phyloP scores from a whole-genome alignment of 306 rosid genomes.

The Sesbania bispinosa region DNA sequence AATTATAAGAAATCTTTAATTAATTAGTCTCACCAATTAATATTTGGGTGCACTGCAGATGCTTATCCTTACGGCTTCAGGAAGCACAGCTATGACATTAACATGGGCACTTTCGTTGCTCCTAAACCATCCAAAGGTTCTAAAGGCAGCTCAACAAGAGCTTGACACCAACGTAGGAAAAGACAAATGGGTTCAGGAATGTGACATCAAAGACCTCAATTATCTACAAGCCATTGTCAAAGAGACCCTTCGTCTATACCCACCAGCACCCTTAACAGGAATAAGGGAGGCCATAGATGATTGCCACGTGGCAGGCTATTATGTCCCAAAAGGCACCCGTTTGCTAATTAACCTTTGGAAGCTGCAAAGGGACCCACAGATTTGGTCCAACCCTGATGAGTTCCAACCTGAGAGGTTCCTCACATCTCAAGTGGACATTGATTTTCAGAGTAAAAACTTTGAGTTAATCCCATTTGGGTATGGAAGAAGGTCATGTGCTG shows the following conservation, averaged over 20 bases:
- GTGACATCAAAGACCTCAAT: conserved; percentile 26
- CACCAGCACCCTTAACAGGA: conserved; percentile 51
- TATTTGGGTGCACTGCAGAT: conserved; percentile 12
- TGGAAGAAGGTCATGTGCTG: conserved; percentile 49
- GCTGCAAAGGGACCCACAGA: conserved; percentile 34
- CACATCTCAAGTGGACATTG: not conserved
- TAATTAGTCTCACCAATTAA: not conserved
- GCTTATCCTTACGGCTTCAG: conserved; percentile 34
- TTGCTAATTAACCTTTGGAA: conserved; percentile 40
- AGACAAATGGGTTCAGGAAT: conserved; percentile 43
- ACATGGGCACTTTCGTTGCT: conserved; percentile 44
- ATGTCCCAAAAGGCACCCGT: conserved; percentile 37
- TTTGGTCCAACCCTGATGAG: conserved; percentile 39
- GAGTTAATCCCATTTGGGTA: conserved; percentile 36
- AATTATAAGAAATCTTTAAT: not conserved
- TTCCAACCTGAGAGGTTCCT: conserved; percentile 44
- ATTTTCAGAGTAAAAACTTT: conserved; percentile 18
- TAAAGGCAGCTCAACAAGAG: conserved; percentile 28
- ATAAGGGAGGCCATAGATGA: conserved; percentile 37
- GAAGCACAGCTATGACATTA: conserved; percentile 44
- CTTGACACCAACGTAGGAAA: conserved; percentile 27
- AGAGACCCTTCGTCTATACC: conserved; percentile 47
- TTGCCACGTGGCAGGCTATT: conserved; percentile 27
- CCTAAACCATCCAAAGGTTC: conserved; percentile 31
- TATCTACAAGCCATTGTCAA: conserved; percentile 38